Conservation (phyloP, 163 green algal genomes). For the Volvox carteri region DNA sequence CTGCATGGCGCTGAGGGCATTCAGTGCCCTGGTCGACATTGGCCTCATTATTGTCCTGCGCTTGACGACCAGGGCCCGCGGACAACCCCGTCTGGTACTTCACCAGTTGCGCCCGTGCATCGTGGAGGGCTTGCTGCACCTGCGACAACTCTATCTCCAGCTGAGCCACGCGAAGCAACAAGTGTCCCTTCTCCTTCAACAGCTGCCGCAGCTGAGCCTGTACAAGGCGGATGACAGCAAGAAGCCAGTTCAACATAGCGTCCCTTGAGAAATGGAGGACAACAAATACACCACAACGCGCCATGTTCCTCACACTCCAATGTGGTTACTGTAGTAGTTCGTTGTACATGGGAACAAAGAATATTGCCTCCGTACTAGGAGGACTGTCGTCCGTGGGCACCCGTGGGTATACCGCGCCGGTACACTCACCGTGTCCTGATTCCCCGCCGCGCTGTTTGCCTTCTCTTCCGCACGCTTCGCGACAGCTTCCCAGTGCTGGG, state of each 20-base stretch:
- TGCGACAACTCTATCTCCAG: slow-evolving; percentile 9
- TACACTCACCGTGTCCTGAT: not conserved
- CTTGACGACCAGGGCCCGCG: not conserved
- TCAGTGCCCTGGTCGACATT: not conserved
- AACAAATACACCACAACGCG: too few relatives aligned
- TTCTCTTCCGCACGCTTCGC: slow-evolving; percentile 43
- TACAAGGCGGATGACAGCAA: not conserved
- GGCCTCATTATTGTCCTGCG: not conserved
- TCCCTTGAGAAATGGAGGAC: too few relatives aligned
- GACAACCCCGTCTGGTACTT: not conserved
- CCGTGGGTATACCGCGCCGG: too few relatives aligned
- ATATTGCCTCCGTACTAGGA: too few relatives aligned
- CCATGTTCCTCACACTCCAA: too few relatives aligned
- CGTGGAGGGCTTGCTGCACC: slow-evolving; percentile 33
- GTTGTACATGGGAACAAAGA: too few relatives aligned
- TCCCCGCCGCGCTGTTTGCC: not conserved
- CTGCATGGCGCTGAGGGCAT: not conserved
- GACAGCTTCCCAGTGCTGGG: slow-evolving; percentile 10
- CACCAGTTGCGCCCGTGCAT: slow-evolving; percentile 14
- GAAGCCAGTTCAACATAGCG: too few relatives aligned
- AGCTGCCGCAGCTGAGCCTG: slow-evolving; percentile 21
- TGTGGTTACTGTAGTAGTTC: too few relatives aligned
- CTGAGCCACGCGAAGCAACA: slow-evolving; percentile 25
- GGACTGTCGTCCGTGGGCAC: too few relatives aligned
- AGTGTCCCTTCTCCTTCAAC: not conserved